phyloP scores from a whole-genome alignment of 106 monocot genomes.

The Dioscorea zingiberensis region DNA sequence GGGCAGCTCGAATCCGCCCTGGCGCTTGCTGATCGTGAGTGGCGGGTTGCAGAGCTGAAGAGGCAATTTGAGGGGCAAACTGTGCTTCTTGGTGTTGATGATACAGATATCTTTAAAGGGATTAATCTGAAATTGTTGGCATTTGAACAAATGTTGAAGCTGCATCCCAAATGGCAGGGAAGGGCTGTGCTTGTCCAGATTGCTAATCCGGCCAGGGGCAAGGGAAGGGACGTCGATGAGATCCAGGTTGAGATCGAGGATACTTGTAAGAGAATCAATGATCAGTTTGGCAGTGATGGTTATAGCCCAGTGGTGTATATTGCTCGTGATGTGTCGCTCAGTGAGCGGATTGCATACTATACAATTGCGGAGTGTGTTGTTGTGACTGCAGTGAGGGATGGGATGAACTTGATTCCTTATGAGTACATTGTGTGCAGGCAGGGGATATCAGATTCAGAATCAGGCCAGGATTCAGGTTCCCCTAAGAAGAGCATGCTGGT shows the following conservation, averaged over 20 bases:
- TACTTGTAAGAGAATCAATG: constrained; percentile 74
- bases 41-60: constrained; percentile 44
- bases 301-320: constrained; percentile 77
- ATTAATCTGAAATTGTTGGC: constrained; percentile 83
- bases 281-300: constrained; percentile 32
- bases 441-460: constrained; percentile 23
- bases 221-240: constrained; percentile 56
- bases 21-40: constrained; percentile 41
- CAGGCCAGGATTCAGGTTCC: neutral
- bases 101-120: constrained; percentile 92
- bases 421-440: constrained; percentile 78
- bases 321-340: constrained; percentile 39
- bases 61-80: constrained; percentile 65
- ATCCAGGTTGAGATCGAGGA: constrained; percentile 61
- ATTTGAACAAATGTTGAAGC: constrained; percentile 66
- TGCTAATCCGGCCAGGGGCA: constrained; percentile 70
- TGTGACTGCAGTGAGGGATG: constrained; percentile 68
- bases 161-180: constrained; percentile 77
- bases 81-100: constrained; percentile 80
- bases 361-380: constrained; percentile 77
- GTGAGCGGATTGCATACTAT: constrained; percentile 69
- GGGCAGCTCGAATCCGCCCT: constrained; percentile 56
- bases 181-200: constrained; percentile 78
- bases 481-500: constrained; percentile 67
- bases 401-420: constrained; percentile 90